phyloP scores from a whole-genome alignment of 2,329 filamentous ascomycete genomes.

The Raffaelea ambrosiae region DNA sequence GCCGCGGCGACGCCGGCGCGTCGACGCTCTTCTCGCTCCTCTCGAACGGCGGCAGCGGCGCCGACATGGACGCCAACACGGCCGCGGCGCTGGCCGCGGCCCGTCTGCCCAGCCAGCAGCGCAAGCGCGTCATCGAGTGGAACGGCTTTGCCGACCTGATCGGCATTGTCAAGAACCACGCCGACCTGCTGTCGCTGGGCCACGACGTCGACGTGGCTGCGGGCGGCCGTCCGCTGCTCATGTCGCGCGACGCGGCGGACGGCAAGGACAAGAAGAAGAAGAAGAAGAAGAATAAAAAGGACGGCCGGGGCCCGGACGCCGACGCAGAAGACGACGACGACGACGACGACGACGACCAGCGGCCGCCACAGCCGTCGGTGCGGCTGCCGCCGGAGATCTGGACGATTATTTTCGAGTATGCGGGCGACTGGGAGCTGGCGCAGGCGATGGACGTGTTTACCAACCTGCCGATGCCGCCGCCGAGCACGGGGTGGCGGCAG shows the following conservation, averaged over 20 bases:
- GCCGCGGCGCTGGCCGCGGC: conserved; percentile 12
- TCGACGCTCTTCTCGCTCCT: not conserved
- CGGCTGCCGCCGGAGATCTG: conserved; percentile 77
- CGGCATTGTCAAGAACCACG: conserved; percentile 67
- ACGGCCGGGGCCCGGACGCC: conserved; percentile 23
- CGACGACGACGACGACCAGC: conserved; percentile 9
- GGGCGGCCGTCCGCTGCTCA: not conserved
- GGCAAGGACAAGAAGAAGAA: not conserved
- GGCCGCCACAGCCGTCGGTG: conserved; percentile 22
- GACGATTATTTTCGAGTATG: conserved; percentile 76
- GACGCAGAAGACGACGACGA: conserved; percentile 10
- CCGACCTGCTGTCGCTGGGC: conserved; percentile 65
- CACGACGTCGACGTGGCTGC: conserved; percentile 56
- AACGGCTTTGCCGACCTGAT: conserved; percentile 62
- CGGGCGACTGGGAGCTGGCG: conserved; percentile 86
- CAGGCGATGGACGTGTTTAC: conserved; percentile 74
- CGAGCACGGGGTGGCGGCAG: conserved; percentile 50
- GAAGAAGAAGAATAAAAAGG: not conserved
- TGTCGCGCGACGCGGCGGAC: not conserved
- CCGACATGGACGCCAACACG: not conserved
- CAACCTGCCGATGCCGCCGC: conserved; percentile 59
- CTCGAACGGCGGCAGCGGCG: conserved; percentile 18
- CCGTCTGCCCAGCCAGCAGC: conserved; percentile 17
- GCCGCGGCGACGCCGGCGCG: conserved; percentile 12
- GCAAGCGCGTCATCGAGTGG: conserved; percentile 49